A percentile compares a stretch with the other conserved stretches of the same genome.
Conservation (phyloP, 2,329 filamentous ascomycete genomes). For the Aspergillus udagawae region DNA sequence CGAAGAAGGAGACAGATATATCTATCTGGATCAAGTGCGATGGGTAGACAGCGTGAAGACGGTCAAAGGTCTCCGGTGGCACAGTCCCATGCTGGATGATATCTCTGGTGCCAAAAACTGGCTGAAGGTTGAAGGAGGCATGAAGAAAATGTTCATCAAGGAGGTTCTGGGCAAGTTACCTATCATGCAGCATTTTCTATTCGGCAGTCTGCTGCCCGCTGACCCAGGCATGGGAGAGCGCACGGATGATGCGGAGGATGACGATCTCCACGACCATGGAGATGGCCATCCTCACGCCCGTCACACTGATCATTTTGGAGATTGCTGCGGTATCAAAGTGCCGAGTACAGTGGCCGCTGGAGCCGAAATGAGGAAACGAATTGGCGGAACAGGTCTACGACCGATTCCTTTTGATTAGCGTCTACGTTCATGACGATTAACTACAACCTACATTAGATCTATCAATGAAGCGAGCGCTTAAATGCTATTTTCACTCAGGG, state of each 20-base stretch:
- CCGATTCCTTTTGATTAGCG: conserved; percentile 46
- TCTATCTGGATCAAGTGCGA: conserved; percentile 87
- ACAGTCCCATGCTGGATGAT: conserved; percentile 96
- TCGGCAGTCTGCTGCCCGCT: conserved; percentile 79
- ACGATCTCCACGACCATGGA: conserved; percentile 55
- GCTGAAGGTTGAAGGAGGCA: conserved; percentile 88
- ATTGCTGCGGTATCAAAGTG: conserved; percentile 97
- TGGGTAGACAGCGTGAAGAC: conserved; percentile 98
- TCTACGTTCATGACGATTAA: neutral
- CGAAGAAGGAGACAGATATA: conserved; percentile 74
- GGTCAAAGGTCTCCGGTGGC: conserved; percentile 90
- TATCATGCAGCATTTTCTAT: conserved; percentile 98
- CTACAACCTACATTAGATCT: neutral
- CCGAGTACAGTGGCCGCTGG: conserved; percentile 90
- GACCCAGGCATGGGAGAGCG: conserved; percentile 67
- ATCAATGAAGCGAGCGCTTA: neutral
- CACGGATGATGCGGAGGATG: conserved; percentile 46
- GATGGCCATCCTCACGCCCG: conserved; percentile 68
- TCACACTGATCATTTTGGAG: conserved; percentile 66
- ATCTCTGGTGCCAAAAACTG: conserved; percentile 87
- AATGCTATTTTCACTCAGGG: neutral
- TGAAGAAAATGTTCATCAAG: conserved; percentile 93
- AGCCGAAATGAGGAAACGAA: conserved; percentile 77
- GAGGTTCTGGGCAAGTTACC: conserved; percentile 91
- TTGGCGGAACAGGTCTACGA: conserved; percentile 62